A percentile compares a stretch with the other conserved stretches of the same genome.
Conservation (phyloP, 1,284 basidiomycete species). For the Trichosporon sp. region DNA sequence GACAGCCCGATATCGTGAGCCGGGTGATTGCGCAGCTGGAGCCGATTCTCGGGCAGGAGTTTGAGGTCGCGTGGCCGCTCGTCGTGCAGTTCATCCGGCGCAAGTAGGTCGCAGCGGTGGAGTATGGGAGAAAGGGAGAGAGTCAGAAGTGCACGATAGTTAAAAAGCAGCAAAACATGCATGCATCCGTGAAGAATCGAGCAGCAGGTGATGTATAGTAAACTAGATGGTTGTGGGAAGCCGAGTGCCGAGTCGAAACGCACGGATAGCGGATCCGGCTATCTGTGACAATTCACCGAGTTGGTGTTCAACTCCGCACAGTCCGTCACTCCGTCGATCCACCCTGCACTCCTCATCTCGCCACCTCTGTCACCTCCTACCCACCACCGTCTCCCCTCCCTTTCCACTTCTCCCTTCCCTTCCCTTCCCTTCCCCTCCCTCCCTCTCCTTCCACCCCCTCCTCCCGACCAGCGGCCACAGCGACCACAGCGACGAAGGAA, state of each 20-base stretch:
- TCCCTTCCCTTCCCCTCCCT: background rate
- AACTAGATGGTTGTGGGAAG: background rate
- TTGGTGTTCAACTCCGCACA: background rate
- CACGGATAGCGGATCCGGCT: background rate
- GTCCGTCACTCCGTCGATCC: background rate
- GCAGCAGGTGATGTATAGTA: background rate
- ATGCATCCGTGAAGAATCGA: background rate
- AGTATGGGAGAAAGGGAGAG: background rate
- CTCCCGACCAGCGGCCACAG: background rate
- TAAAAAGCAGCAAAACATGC: background rate
- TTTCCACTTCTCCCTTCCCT: background rate
- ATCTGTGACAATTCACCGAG: constrained; percentile 7
- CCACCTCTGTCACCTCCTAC: background rate
- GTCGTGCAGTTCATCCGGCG: constrained; percentile 19
- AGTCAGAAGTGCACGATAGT: background rate
- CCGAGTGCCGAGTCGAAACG: constrained; percentile 3
- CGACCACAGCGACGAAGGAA: no score
- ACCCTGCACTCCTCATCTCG: no score
- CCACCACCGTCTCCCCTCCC: background rate
- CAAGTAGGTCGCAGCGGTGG: background rate
- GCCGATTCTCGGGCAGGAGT: constrained; percentile 56
- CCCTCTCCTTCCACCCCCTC: background rate
- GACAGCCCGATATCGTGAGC: constrained; percentile 65
- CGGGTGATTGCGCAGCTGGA: constrained; percentile 64
- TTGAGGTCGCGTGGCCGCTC: constrained; percentile 18